Evolutionary conservation across 176 grass and related monocot species (phyloP).

Genomic region (barley (Hordeum vulgare)): MorexV3_pseudomolecules_assembly NC_058523.1:19182695-19183194

Average conservation of each 20-base stretch:
- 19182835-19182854: constrained; percentile 38
- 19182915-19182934: background rate
- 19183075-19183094: constrained; percentile 32
- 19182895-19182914: background rate
- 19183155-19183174: background rate
- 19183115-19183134: background rate
- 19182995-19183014: constrained; percentile 36
- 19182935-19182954: constrained; percentile 41
- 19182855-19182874: background rate
- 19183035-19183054: background rate
- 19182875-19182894: background rate
- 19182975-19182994: constrained; percentile 27
- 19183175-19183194: background rate
- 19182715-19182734: background rate
- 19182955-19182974: background rate
- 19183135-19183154: background rate
- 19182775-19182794: constrained; percentile 34
- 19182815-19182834: constrained; percentile 27
- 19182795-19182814: background rate
- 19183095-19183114: constrained; percentile 7
- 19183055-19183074: background rate
- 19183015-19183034: background rate
- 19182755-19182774: constrained; percentile 12
- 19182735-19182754: background rate
- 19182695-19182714: background rate